Base-by-base conservation (phyloP, 176 grass and related monocot genomes). In the Hsuehochloa calcarea region DNA sequence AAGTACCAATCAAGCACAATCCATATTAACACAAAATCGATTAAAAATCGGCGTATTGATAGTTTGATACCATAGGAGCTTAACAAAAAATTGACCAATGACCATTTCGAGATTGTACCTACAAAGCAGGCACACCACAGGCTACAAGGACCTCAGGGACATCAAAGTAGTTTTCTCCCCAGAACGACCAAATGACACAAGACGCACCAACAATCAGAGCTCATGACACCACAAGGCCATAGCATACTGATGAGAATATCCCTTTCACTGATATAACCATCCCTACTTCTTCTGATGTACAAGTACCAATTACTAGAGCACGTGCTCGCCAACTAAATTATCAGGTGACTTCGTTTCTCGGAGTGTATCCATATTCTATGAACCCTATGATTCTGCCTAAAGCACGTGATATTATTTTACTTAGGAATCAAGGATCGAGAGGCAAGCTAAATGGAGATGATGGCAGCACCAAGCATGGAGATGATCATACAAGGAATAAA, bases 131-230 rank as follows among this genome's bases (percentile, higher is more conserved):
- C 75, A 99, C 68, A 65, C 91, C 91, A 10, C 74, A 78, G 4
- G 90, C 70, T 54, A 94, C 88, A 62, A 99, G 80, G 69, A 96
- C 69, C 65, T 99, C 93, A 93, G 96, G 66, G 93, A 96, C 70
- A 99, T 85, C 62, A 99, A 80, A 65, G 97, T 96, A 8, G 97
- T 99, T 78, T 96, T 99, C 84, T 96, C 97, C 59, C 96, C 97
- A n/a, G n/a, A n/a, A n/a, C n/a, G n/a, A n/a, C n/a, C n/a, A n/a
- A 11, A 99, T 85, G 86, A 90, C 89, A 43, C 68, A 99, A 7
- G 93, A 88, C 10, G 1, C 58, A 74, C 37, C 68, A 72, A 86
- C 66, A 84, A 74, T 75, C 58, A 88, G 37, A 82, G 59, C 19
- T 75, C 46, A 49, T 6, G 5, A 1, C 9, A 82, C 47, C 23